Base-by-base conservation (phyloP, 2,329 filamentous ascomycete genomes). In the Chaetomium strumarium region DNA sequence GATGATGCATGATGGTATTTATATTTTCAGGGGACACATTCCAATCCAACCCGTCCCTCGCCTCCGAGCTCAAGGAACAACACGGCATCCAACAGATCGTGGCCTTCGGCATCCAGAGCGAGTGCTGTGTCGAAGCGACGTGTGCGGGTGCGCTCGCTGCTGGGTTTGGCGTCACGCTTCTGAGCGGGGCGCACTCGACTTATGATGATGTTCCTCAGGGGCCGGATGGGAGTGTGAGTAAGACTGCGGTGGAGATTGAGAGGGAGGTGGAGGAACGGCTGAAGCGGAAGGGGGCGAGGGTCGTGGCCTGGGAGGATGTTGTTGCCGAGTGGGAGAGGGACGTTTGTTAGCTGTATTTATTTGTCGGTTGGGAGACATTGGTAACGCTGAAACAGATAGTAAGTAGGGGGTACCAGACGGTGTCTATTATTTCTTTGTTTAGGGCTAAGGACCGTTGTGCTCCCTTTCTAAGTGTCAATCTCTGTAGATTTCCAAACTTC, bases 141-240 rank as follows among this genome's bases (percentile, higher is more conserved):
- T 64, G 59, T 46, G 55, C 47, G 9, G 63, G 64, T 8, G 66
- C 64, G 1, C 57, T 67, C 7, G 52, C 52, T 2, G 63, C 58
- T 0, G 65, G 66, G 0, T 66, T 68, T 42, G 47, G 46, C n/a
- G 64, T 68, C 10, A 62, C 62, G 0, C 11, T 68, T 11, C 52
- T 68, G 19, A 53, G 57, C 2, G 65, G 64, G 5, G 66, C 66
- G 7, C 66, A 68, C 33, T 68, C 66, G 13, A 68, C 66, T 0
- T 68, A 68, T 39, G 52, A 65, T 47, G n/a, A n/a, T n/a, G n/a
- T n/a, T n/a, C n/a, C n/a, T n/a, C n/a, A n/a, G n/a, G n/a, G n/a
- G n/a, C n/a, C n/a, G n/a, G n/a, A n/a, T n/a, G n/a, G n/a, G n/a
- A 33, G 2, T 8, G 51, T 45, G 5, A 54, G 48, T 4, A 61